Percentiles rank a stretch among this genome's conserved stretches.
phyloP scores from a whole-genome alignment of 129 eudicot species.

The Centaurea solstitialis region DNA sequence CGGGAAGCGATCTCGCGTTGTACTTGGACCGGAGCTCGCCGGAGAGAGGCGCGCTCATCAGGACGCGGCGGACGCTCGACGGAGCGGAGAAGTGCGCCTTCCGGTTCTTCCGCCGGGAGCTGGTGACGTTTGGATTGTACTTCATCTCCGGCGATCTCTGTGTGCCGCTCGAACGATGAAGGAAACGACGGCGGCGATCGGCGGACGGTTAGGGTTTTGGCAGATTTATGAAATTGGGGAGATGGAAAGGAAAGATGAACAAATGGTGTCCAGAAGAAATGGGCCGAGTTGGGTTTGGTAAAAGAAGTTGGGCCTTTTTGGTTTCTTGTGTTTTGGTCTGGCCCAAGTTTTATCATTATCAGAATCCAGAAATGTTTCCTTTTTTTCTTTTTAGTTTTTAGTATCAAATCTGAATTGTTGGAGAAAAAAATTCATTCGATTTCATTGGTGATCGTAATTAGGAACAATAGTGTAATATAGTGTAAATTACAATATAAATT shows the following conservation, averaged over 20 bases:
- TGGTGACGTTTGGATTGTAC: conserved; percentile 64
- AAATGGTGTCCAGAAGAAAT: not conserved
- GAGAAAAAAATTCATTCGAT: no score
- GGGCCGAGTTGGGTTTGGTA: not conserved
- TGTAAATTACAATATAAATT: no score
- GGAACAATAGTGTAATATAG: no score
- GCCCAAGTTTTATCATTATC: not conserved
- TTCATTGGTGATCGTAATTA: no score
- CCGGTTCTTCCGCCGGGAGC: conserved; percentile 71
- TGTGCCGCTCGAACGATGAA: not conserved
- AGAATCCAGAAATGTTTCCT: no score
- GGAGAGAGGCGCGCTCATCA: conserved; percentile 71
- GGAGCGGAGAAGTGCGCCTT: conserved; percentile 84
- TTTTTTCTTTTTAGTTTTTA: no score
- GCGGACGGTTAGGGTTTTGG: conserved; percentile 15
- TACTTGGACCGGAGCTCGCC: conserved; percentile 67
- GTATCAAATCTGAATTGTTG: no score
- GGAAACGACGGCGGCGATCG: not conserved
- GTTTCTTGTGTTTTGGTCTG: not conserved
- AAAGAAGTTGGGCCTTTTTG: not conserved
- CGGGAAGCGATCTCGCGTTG: conserved; percentile 73
- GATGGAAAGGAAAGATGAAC: not conserved
- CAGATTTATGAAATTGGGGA: no score
- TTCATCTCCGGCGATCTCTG: conserved; percentile 46
- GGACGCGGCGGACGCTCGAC: conserved; percentile 70